Evolutionary conservation across 2,329 filamentous ascomycete species (phyloP).

Genomic region (Venturia nashicola): DNA sequence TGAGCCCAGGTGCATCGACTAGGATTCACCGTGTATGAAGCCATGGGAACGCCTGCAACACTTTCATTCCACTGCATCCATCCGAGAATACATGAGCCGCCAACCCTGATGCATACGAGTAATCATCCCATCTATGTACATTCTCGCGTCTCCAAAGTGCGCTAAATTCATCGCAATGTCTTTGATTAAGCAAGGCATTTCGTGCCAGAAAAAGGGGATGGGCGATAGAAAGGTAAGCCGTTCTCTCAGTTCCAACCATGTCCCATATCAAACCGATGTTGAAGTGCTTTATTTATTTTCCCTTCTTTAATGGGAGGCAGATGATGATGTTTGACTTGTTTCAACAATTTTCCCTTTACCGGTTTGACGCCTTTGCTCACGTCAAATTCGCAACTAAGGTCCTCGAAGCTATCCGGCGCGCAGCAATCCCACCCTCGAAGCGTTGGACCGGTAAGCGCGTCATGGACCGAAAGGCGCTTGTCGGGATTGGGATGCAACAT

Average conservation of each 20-base stretch:
- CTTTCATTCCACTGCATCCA: background rate
- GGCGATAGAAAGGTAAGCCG: background rate
- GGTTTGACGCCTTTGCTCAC: constrained; percentile 33
- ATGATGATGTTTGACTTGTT: constrained; percentile 33
- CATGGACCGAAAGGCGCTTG: constrained; percentile 55
- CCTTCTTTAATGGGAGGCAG: constrained; percentile 26
- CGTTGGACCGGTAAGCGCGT: constrained; percentile 60
- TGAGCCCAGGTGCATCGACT: background rate
- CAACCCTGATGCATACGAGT: background rate
- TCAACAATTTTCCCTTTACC: constrained; percentile 22
- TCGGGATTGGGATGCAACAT: constrained; percentile 74
- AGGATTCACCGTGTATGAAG: background rate
- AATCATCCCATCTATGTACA: background rate
- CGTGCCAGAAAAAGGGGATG: background rate
- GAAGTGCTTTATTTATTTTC: constrained; percentile 21
- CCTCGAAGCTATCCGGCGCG: constrained; percentile 57
- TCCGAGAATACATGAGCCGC: background rate
- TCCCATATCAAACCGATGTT: constrained; percentile 28
- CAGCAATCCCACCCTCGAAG: constrained; percentile 69
- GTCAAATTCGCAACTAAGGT: constrained; percentile 45
- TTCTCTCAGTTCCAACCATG: constrained; percentile 17
- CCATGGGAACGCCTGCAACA: background rate
- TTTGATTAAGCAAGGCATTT: background rate
- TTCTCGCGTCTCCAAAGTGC: background rate
- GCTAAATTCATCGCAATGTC: background rate